A percentile compares a stretch with the other conserved stretches of the same genome.
phyloP scores from a whole-genome alignment of 345 rosid genomes.

The Lumnitzera racemosa region DNA sequence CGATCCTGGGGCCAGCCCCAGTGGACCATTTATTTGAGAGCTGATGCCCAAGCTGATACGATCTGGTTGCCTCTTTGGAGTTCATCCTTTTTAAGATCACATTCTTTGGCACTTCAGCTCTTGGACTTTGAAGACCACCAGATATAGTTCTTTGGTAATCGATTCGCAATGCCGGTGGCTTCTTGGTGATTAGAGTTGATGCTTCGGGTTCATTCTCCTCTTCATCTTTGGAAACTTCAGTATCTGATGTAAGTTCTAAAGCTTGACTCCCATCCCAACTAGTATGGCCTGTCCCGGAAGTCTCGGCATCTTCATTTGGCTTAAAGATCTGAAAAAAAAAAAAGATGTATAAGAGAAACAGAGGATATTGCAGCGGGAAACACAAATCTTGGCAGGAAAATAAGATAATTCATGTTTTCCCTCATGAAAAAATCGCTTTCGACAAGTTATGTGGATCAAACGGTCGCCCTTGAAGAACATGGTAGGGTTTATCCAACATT shows the following conservation, averaged over 20 bases:
- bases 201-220: conserved; percentile 7
- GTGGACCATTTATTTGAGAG: conserved; percentile 76
- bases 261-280: not conserved
- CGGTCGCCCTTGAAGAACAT: not conserved
- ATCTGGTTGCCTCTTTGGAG: conserved; percentile 54
- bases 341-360: not conserved
- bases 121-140: conserved; percentile 65
- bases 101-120: conserved; percentile 45
- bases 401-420: not conserved
- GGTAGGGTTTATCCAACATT: not conserved
- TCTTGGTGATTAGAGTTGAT: conserved; percentile 14
- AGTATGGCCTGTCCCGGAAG: conserved; percentile 22
- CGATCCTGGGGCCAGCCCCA: conserved; percentile 77
- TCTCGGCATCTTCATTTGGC: conserved; percentile 50
- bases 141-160: conserved; percentile 59
- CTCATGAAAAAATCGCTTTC: not conserved
- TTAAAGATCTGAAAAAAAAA: conserved; percentile 33
- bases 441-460: too few relatives aligned
- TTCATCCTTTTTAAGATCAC: conserved; percentile 57
- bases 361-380: too few relatives aligned
- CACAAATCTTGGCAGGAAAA: too few relatives aligned
- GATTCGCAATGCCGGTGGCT: conserved; percentile 7
- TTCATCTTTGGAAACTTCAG: conserved; percentile 16
- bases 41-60: conserved; percentile 73
- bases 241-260: conserved; percentile 3